phyloP scores from a whole-genome alignment of 129 eudicot species.

The Chrysanthemum seticuspe region DNA sequence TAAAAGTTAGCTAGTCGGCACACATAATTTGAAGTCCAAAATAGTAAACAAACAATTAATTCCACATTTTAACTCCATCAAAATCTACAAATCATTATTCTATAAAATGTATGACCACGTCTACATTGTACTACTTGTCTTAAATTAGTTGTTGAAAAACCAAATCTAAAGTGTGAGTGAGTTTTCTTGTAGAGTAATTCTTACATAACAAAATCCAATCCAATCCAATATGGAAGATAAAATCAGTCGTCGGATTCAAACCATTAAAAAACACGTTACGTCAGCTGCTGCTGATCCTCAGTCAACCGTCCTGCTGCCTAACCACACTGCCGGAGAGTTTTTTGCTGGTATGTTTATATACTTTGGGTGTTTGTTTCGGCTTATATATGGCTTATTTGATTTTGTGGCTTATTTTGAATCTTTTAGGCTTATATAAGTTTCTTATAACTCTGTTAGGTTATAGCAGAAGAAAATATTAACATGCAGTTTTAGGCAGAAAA shows the following conservation, averaged over 20 bases:
- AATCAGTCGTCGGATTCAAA: slow-evolving; percentile 51
- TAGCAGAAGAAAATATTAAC: no score
- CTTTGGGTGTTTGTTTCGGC: background rate
- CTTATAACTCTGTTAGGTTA: no score
- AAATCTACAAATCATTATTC: slow-evolving; percentile 6
- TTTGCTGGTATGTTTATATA: slow-evolving; percentile 33
- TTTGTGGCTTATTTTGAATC: no score
- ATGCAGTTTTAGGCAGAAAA: no score
- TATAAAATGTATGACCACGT: background rate
- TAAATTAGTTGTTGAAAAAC: background rate
- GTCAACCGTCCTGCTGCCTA: slow-evolving; percentile 32
- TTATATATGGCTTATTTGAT: background rate
- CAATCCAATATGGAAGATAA: slow-evolving; percentile 56
- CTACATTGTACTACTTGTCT: background rate
- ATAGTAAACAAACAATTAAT: slow-evolving; percentile 1
- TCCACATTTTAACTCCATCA: slow-evolving; percentile 12
- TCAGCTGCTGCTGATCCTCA: slow-evolving; percentile 37
- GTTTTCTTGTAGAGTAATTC: background rate
- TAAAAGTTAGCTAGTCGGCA: no score
- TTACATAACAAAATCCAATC: slow-evolving; percentile 26
- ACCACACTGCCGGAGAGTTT: slow-evolving; percentile 56
- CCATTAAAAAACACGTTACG: slow-evolving; percentile 48
- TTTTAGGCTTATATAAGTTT: no score
- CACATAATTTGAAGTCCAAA: no score
- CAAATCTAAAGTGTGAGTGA: background rate